phyloP scores from a whole-genome alignment of 106 monocot species.

The Phalaenopsis equestris region DNA sequence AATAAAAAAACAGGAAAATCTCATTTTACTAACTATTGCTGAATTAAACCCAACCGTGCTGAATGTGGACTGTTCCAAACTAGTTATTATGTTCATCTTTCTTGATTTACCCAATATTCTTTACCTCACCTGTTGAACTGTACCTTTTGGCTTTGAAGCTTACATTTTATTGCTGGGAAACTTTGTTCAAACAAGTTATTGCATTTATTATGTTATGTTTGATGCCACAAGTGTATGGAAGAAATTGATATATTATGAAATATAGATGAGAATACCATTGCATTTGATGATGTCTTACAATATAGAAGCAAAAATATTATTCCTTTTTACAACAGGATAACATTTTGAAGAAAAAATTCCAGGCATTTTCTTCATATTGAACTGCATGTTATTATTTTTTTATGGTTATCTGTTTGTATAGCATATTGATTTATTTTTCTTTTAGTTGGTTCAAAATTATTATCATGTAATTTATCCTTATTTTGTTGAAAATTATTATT shows the following conservation, averaged over 20 bases:
- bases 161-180: not conserved
- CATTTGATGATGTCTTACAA: not conserved
- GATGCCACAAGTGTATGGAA: not conserved
- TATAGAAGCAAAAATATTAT: not conserved
- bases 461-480: too few relatives aligned
- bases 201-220: not conserved
- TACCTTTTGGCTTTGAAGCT: not conserved
- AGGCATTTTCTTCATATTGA: too few relatives aligned
- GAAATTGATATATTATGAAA: not conserved
- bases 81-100: not conserved
- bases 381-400: too few relatives aligned
- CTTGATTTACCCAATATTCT: not conserved
- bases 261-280: not conserved
- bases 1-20: not conserved
- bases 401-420: too few relatives aligned
- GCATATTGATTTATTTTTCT: too few relatives aligned
- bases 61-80: not conserved
- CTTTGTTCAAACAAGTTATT: not conserved
- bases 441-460: too few relatives aligned
- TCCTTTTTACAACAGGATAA: not conserved
- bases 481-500: too few relatives aligned
- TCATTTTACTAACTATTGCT: not conserved
- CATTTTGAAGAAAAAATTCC: too few relatives aligned
- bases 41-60: not conserved
- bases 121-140: not conserved